A percentile compares a stretch with the other conserved stretches of the same genome.
Evolutionary conservation across 805 yeast species (phyloP).

Genomic region (Henningerozyma blattae): DNA sequence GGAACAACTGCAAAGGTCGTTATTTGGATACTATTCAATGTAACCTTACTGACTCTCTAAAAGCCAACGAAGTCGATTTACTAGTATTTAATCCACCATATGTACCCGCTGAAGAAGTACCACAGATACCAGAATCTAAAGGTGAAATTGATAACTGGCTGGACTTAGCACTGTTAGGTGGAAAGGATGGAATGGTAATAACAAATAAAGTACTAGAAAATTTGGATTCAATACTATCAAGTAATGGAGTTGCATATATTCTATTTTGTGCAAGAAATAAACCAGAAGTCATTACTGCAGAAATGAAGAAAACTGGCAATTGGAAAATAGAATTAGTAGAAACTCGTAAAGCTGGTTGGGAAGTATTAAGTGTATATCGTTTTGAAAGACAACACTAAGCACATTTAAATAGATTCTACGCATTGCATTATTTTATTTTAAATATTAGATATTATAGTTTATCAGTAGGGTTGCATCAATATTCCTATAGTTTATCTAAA

Average conservation of each 20-base stretch:
- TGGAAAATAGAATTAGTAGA: constrained; percentile 50
- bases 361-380: constrained; percentile 65
- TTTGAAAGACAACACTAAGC: constrained; percentile 30
- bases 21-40: constrained; percentile 42
- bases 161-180: constrained; percentile 85
- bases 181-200: constrained; percentile 79
- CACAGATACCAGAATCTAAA: constrained; percentile 35
- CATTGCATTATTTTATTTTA: too few species aligned
- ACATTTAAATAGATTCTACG: too few species aligned
- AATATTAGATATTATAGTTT: too few species aligned
- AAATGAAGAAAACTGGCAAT: constrained; percentile 27
- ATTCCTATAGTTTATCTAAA: too few species aligned
- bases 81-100: constrained; percentile 92
- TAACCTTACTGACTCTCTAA: constrained; percentile 41
- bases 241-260: constrained; percentile 69
- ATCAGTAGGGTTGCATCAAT: too few species aligned
- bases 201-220: constrained; percentile 51
- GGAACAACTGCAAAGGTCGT: constrained; percentile 18
- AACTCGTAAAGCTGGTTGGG: constrained; percentile 90
- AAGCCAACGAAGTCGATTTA: constrained; percentile 43
- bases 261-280: constrained; percentile 85
- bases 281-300: constrained; percentile 46
- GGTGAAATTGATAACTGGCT: constrained; percentile 57
- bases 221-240: constrained; percentile 41
- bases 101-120: constrained; percentile 78